phyloP scores from a whole-genome alignment of 2,329 filamentous ascomycete genomes.

The Penicillium sp. region DNA sequence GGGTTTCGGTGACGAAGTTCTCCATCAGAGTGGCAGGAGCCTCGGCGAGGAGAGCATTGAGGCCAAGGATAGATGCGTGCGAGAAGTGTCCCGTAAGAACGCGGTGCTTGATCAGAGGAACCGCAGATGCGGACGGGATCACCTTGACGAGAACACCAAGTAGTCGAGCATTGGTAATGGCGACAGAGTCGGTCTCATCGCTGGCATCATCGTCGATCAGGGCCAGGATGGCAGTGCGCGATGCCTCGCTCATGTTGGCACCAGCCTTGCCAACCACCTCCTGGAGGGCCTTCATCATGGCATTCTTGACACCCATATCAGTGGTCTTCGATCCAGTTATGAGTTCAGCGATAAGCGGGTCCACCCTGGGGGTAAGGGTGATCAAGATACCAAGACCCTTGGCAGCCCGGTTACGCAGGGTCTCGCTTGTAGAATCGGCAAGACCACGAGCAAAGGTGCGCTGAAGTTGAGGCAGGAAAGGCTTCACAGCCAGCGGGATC shows the following conservation, averaged over 20 bases:
- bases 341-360: constrained; percentile 89
- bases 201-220: constrained; percentile 86
- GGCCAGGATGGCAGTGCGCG: constrained; percentile 80
- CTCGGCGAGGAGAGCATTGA: constrained; percentile 88
- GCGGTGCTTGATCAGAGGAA: constrained; percentile 68
- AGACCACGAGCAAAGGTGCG: constrained; percentile 96
- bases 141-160: constrained; percentile 90
- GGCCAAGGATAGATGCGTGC: constrained; percentile 78
- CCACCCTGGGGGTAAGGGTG: constrained; percentile 91
- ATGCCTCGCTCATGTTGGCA: constrained; percentile 90
- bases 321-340: constrained; percentile 93
- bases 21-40: constrained; percentile 73
- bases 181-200: constrained; percentile 75
- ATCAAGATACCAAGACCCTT: constrained; percentile 95
- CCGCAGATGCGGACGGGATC: constrained; percentile 73
- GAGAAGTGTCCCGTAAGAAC: constrained; percentile 79
- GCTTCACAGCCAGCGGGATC: constrained; percentile 93
- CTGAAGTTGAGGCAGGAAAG: constrained; percentile 95
- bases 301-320: constrained; percentile 85
- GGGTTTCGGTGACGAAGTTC: constrained; percentile 74
- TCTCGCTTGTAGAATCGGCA: constrained; percentile 89
- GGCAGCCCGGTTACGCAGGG: constrained; percentile 84
- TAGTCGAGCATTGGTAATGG: constrained; percentile 87
- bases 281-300: constrained; percentile 96
- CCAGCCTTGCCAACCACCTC: constrained; percentile 97